A percentile compares a stretch with the other conserved stretches of the same genome.
Conservation (phyloP, 2,329 filamentous ascomycete species). For the Verticillium longisporum region DNA sequence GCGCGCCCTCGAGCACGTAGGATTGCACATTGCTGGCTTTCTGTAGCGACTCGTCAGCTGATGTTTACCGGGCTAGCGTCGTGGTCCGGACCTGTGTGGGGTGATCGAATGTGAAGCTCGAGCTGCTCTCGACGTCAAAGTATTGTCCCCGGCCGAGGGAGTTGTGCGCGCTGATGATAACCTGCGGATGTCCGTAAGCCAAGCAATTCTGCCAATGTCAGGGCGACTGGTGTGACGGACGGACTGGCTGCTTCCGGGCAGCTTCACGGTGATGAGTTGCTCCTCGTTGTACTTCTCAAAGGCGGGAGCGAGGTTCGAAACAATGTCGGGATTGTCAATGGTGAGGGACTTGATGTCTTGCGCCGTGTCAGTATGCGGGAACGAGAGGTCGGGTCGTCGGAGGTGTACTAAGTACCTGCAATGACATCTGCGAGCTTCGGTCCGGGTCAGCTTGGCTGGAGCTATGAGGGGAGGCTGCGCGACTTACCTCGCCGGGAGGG, state of each 20-base stretch:
- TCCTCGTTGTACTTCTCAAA: slow-evolving; percentile 96
- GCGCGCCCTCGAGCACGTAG: slow-evolving; percentile 67
- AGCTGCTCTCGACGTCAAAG: slow-evolving; percentile 83
- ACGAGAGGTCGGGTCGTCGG: background rate
- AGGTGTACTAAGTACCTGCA: slow-evolving; percentile 51
- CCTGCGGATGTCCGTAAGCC: slow-evolving; percentile 33
- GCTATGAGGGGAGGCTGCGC: slow-evolving; percentile 6
- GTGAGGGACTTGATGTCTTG: slow-evolving; percentile 87
- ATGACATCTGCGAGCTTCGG: slow-evolving; percentile 77
- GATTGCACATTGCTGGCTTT: slow-evolving; percentile 80
- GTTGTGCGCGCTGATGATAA: slow-evolving; percentile 84
- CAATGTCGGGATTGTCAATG: slow-evolving; percentile 57
- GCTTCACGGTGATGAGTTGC: slow-evolving; percentile 82
- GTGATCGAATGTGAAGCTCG: slow-evolving; percentile 86
- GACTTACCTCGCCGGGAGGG: slow-evolving; percentile 85
- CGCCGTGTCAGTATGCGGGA: slow-evolving; percentile 7
- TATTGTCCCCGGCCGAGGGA: slow-evolving; percentile 74
- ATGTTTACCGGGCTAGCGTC: background rate
- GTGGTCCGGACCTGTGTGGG: slow-evolving; percentile 54
- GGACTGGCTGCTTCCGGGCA: slow-evolving; percentile 72
- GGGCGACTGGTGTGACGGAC: slow-evolving; percentile 15
- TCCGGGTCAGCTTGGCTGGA: slow-evolving; percentile 12
- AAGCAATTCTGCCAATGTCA: background rate
- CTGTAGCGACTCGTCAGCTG: slow-evolving; percentile 30
- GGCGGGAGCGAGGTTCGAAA: slow-evolving; percentile 69